phyloP scores from a whole-genome alignment of 169 alveolate genomes.

The Plasmodium ovale region DNA sequence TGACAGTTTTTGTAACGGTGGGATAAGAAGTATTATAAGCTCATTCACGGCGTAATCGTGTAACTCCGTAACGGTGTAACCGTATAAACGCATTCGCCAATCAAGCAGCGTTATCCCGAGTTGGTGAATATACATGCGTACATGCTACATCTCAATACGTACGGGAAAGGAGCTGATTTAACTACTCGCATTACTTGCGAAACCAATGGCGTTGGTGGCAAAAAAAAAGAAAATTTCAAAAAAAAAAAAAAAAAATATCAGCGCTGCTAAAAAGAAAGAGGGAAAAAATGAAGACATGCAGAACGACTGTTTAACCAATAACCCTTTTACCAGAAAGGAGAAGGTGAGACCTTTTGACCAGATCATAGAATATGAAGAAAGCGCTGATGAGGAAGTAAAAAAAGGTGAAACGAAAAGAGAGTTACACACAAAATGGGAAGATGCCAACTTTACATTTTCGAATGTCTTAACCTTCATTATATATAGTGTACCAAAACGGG shows the following conservation, averaged over 20 bases:
- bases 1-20: too few species aligned
- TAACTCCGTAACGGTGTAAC: too few species aligned
- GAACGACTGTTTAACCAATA: background rate
- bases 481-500: too few species aligned
- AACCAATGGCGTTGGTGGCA: conserved; percentile 16
- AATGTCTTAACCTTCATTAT: too few species aligned
- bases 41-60: too few species aligned
- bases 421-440: background rate
- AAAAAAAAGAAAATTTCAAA: conserved; percentile 26
- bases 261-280: conserved; percentile 2
- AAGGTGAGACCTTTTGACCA: conserved; percentile 27
- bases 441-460: too few species aligned
- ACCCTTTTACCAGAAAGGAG: conserved; percentile 27
- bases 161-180: background rate
- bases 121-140: conserved; percentile 1
- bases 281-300: background rate
- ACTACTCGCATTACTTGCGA: too few species aligned
- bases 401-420: conserved; percentile 7
- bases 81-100: too few species aligned
- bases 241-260: conserved; percentile 9
- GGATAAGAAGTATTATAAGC: too few species aligned
- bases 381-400: background rate
- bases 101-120: too few species aligned
- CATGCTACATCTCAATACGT: background rate
- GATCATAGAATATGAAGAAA: conserved; percentile 21